These are phyloP conservation scores for Onygena corvina DNA, from an alignment of 2,329 filamentous ascomycete species.

Conservation along the genomic window DNA sequence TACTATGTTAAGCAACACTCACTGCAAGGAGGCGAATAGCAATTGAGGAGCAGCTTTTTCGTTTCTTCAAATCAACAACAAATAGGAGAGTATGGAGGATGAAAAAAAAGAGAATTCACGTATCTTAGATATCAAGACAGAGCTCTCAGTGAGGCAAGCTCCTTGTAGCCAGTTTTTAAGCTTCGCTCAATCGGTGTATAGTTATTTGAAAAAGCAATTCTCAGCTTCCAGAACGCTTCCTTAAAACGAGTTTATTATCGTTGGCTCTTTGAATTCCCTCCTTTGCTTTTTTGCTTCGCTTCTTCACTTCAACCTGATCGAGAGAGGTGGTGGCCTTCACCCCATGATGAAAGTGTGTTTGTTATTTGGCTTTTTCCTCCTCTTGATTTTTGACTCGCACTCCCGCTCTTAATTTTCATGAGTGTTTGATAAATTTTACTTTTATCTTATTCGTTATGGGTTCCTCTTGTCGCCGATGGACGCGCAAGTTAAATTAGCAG, in stretches of 20 bases:
- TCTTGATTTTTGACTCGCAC: neutral
- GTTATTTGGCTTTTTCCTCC: neutral
- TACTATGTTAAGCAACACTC: no score
- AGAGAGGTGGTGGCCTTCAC: no score
- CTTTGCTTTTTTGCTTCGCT: neutral
- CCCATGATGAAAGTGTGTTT: no score
- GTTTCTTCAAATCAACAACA: no score
- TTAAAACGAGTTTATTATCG: neutral
- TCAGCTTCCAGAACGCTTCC: neutral
- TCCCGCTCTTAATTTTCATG: neutral
- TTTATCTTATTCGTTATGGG: neutral
- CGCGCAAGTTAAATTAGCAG: neutral
- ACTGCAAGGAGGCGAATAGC: no score
- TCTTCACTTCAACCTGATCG: neutral
- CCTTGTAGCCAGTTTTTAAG: conserved; percentile 1
- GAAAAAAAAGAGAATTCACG: no score
- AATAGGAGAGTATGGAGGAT: neutral
- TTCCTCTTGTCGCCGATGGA: no score
- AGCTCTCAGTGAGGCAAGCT: neutral
- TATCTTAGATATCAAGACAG: no score
- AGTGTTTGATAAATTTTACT: neutral
- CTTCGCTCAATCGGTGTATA: neutral
- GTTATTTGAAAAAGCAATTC: conserved; percentile 3
- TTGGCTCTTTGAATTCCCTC: neutral
- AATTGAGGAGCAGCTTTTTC: no score